Base-by-base conservation (phyloP, 2,329 filamentous ascomycete genomes). In the Colletotrichum australisinense region DNA sequence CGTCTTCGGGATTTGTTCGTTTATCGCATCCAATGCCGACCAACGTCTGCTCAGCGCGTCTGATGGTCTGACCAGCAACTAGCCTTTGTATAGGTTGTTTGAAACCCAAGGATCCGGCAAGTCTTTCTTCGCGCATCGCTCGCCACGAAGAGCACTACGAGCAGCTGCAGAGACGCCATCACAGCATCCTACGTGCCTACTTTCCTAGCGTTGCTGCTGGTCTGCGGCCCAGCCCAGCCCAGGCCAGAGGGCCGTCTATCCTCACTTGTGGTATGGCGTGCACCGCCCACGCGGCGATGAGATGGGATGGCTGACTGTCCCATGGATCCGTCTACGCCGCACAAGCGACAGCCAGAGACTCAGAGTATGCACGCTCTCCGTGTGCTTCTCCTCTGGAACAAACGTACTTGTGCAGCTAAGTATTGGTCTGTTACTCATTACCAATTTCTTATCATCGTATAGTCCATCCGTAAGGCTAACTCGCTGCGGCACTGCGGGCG, bases 401-500 rank as follows among this genome's bases (percentile, higher is more conserved):
- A 16, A 57, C 22, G 46, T 24, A 46, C 26, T 57, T 55, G 58
- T 69, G 60, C 53, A 63, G 55, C 49, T 28, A 32, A 16, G 57
- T 32, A 32, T 32, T 63, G 59, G 66, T 60, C 55, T 42, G 19
- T 63, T 52, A 5, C 6, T 49, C 57, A 72, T 72, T 72, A 67
- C 68, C 68, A 68, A 67, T 55, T 38, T 59, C 58, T 74, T 68
- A 67, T 56, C 67, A 52, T 58, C 42, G 42, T 19, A 32, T 57
- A 62, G 72, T 26, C 68, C 59, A 63, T 67, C 53, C 42, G 35
- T 63, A 72, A 74, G 72, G 72, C 72, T 74, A 67, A 74, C 63
- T 68, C 24, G 58, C 68, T 72, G 62, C 67, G 71, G 71, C 62
- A 66, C 59, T 71, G 62, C 62, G 58, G 53, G 57, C 67, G 69